Percentiles rank a stretch among this genome's conserved stretches.
These are phyloP conservation scores for Luvunga scandens DNA, from an alignment of 345 rosid species.

Conservation along the genomic window DNA sequence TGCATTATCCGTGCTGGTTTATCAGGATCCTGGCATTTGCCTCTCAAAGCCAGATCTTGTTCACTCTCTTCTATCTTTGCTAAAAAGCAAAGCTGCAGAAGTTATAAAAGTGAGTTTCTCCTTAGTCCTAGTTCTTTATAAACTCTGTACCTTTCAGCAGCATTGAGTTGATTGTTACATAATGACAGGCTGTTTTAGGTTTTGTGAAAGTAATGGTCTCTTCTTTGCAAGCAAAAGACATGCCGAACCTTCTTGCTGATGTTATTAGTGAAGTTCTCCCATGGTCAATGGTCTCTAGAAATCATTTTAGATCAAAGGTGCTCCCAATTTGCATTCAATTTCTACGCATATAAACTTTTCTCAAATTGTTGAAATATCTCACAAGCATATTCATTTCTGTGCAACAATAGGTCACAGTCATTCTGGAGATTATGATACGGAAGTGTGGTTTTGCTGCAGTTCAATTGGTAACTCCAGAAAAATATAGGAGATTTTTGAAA, in stretches of 20 bases:
- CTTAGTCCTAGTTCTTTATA: background rate
- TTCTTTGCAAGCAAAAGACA: conserved; percentile 59
- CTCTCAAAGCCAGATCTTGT: conserved; percentile 63
- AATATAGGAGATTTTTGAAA: conserved; percentile 65
- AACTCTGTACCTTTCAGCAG: background rate
- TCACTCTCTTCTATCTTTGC: conserved; percentile 74
- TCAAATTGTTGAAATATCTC: background rate
- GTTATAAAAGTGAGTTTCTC: conserved; percentile 62
- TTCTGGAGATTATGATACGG: conserved; percentile 78
- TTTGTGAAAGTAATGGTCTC: conserved; percentile 86
- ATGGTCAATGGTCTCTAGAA: conserved; percentile 86
- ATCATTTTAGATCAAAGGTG: conserved; percentile 88
- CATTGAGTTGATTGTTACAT: conserved; percentile 12
- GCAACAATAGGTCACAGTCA: conserved; percentile 63
- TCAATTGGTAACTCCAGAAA: conserved; percentile 60
- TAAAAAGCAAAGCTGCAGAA: conserved; percentile 74
- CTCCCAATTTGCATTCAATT: background rate
- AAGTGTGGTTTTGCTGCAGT: conserved; percentile 83
- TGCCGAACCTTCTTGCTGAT: conserved; percentile 57
- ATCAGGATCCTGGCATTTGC: conserved; percentile 63
- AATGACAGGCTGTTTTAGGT: conserved; percentile 78
- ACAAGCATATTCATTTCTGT: background rate
- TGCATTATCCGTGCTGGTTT: conserved; percentile 75
- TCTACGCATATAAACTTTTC: background rate
- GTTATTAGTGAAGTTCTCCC: conserved; percentile 57